phyloP scores from a whole-genome alignment of 495 filamentous ascomycete species.

The Podospora anserina region DNA sequence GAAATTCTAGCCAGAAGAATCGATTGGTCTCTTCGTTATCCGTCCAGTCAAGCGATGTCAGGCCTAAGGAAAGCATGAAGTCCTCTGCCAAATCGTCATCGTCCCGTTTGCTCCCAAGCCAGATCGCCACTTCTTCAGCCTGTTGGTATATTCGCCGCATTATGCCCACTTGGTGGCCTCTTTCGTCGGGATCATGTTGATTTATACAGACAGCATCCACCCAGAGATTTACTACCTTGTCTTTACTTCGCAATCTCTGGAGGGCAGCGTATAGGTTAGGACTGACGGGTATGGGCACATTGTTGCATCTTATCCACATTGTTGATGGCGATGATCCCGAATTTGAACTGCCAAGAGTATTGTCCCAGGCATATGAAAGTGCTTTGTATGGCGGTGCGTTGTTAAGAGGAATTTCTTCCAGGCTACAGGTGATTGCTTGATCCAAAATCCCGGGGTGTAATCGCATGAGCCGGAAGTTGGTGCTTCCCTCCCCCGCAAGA shows the following conservation, averaged over 20 bases:
- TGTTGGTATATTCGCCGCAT: slow-evolving; percentile 24
- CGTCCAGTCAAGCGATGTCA: slow-evolving; percentile 13
- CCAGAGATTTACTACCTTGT: slow-evolving; percentile 14
- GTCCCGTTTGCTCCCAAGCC: slow-evolving; percentile 16
- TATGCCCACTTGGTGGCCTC: slow-evolving; percentile 20
- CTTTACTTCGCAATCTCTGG: slow-evolving; percentile 12
- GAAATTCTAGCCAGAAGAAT: slow-evolving; percentile 7
- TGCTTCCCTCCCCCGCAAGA: background rate
- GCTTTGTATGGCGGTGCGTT: slow-evolving; percentile 19
- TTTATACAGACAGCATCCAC: slow-evolving; percentile 1
- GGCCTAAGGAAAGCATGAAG: background rate
- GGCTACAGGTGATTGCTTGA: background rate
- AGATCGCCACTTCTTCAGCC: slow-evolving; percentile 18
- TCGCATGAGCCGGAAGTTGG: slow-evolving; percentile 9
- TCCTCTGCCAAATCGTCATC: slow-evolving; percentile 18
- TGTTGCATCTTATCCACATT: slow-evolving; percentile 14
- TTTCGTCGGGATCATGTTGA: slow-evolving; percentile 15
- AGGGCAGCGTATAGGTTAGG: slow-evolving; percentile 19
- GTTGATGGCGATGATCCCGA: background rate
- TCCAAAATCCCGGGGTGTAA: background rate
- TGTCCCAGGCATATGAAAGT: slow-evolving; percentile 22
- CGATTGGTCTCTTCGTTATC: background rate
- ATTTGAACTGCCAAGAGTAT: background rate
- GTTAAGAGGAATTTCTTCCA: slow-evolving; percentile 2
- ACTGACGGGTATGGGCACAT: slow-evolving; percentile 10